Evolutionary conservation across 495 filamentous ascomycete species (phyloP).

Genomic region (Penicillium canariense): DNA sequence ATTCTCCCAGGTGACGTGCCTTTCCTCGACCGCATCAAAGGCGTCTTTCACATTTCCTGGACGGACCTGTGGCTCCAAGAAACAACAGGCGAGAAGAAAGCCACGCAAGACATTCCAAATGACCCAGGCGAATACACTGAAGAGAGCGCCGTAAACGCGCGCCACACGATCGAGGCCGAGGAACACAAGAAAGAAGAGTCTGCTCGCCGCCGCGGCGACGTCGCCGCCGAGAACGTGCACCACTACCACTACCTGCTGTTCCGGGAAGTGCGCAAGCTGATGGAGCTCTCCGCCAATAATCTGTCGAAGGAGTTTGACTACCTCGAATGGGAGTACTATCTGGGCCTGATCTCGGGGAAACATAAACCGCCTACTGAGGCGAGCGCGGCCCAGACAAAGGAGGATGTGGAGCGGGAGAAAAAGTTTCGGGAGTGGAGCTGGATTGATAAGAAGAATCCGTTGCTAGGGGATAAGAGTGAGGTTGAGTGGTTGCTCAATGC

Average conservation of each 20-base stretch:
- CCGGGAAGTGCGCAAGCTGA: slow-evolving; percentile 65
- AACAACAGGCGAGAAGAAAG: slow-evolving; percentile 17
- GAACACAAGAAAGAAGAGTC: slow-evolving; percentile 39
- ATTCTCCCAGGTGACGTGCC: slow-evolving; percentile 66
- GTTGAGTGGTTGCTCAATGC: slow-evolving; percentile 77
- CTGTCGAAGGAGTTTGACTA: slow-evolving; percentile 71
- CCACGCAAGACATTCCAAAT: slow-evolving; percentile 3
- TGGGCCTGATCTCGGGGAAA: slow-evolving; percentile 66
- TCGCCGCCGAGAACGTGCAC: slow-evolving; percentile 43
- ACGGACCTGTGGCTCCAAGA: slow-evolving; percentile 25
- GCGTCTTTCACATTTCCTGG: slow-evolving; percentile 19
- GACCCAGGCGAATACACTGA: slow-evolving; percentile 3
- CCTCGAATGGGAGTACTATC: slow-evolving; percentile 78
- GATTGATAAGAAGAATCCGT: slow-evolving; percentile 67
- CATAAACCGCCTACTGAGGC: slow-evolving; percentile 44
- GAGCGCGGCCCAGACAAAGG: slow-evolving; percentile 4
- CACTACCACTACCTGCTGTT: slow-evolving; percentile 67
- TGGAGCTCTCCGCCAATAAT: slow-evolving; percentile 56
- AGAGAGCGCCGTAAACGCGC: not conserved
- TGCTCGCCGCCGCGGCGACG: slow-evolving; percentile 43
- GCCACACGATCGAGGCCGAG: slow-evolving; percentile 26
- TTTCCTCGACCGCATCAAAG: slow-evolving; percentile 19
- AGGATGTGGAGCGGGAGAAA: slow-evolving; percentile 17
- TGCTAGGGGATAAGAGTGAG: slow-evolving; percentile 71
- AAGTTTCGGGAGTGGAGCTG: slow-evolving; percentile 60